These are phyloP conservation scores for Articulospora tetracladia DNA, from an alignment of 495 filamentous ascomycete genomes.

Conservation along the genomic window DNA sequence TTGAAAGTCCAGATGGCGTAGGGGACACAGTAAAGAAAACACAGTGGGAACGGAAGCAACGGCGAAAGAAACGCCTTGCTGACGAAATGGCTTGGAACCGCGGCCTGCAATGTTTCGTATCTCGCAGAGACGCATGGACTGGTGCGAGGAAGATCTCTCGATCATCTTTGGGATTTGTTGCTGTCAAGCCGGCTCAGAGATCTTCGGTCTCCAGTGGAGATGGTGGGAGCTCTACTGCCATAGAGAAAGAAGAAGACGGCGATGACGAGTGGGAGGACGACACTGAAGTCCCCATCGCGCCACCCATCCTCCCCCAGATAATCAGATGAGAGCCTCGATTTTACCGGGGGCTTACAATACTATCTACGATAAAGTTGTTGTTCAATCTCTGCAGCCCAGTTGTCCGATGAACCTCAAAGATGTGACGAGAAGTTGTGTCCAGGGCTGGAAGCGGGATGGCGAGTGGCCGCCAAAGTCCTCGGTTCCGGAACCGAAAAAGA, in stretches of 20 bases:
- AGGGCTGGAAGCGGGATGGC: constrained; percentile 90
- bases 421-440: constrained; percentile 75
- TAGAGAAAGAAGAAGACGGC: constrained; percentile 19
- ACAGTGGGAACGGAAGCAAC: constrained; percentile 48
- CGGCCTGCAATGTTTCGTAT: constrained; percentile 71
- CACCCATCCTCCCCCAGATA: constrained; percentile 64
- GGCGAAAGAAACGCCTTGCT: constrained; percentile 54
- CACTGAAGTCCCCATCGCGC: constrained; percentile 49
- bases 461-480: constrained; percentile 80
- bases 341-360: constrained; percentile 66
- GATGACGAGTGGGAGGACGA: constrained; percentile 17
- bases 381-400: constrained; percentile 70
- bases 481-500: constrained; percentile 31
- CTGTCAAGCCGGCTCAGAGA: constrained; percentile 1
- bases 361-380: constrained; percentile 84
- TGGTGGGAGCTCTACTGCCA: constrained; percentile 15
- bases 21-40: constrained; percentile 38
- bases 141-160: constrained; percentile 46
- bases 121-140: constrained; percentile 80
- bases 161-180: neutral
- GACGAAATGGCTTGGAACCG: constrained; percentile 82
- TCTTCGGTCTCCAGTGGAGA: constrained; percentile 13
- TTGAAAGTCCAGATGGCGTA: constrained; percentile 60
- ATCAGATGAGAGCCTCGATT: constrained; percentile 71
- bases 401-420: constrained; percentile 85